Evolutionary conservation across 306 rosid genomes (phyloP), one percentile per base, ranked within the genome.

Genomic region (Elaeagnus macrophylla): DNA sequence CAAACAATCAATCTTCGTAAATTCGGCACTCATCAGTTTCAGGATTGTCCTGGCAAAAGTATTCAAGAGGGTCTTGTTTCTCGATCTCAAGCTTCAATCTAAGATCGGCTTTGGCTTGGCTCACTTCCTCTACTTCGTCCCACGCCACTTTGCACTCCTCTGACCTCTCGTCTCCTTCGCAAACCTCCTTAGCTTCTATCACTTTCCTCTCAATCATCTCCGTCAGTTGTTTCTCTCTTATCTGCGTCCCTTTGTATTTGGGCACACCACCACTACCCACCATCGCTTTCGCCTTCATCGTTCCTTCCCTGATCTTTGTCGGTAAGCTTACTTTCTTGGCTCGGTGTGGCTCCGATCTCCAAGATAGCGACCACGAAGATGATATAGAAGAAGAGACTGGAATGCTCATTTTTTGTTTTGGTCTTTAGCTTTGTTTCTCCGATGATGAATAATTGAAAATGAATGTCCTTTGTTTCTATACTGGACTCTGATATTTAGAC

Each of bases 171-270:
- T 69, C 66, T 55, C 66, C 80, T 35, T 51, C 53, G 54, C 80
- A 75, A 5, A 70, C 73, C 60, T 70, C 49, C 59, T 15, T 70
- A 2, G 80, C 76, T n/a, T 75, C 80, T 43, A 55, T 49, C 45
- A 75, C 73, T 63, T 75, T 75, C 76, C 60, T 70, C 70, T 75
- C 80, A 1, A 70, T 75, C 80, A 70, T 70, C 69, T 75, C 73
- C 48, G 69, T 25, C 64, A 75, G 67, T 8, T 42, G 37, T 64
- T 70, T 48, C 76, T 65, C 76, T 47, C 67, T 70, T 72, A 39
- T 57, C 76, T 56, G 66, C 48, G 80, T 75, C 37, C 76, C 80
- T 59, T 53, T 75, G 67, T 55, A 75, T 42, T 62, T 75, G 9
- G 67, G 66, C 62, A 46, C 59, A 25, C 32, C 4, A 25, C 32